A percentile compares a stretch with the other conserved stretches of the same genome.
These are phyloP conservation scores for Osmozyma mogii DNA, from an alignment of 805 yeast genomes.

Conservation along the genomic window DNA sequence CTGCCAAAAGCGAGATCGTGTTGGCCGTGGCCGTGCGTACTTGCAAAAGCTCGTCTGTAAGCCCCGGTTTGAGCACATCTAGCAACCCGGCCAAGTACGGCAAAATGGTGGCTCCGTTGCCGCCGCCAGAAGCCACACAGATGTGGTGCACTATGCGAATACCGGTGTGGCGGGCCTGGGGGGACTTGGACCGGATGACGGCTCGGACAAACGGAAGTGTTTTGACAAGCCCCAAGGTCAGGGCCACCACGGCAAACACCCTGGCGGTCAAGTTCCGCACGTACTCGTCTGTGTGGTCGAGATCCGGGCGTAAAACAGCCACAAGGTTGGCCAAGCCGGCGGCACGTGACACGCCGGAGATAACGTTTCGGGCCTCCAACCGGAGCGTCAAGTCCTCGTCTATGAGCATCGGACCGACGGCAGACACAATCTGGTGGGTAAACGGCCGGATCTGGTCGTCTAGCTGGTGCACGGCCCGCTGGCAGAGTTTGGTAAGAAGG, in stretches of 20 bases:
- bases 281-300: slow-evolving; percentile 76
- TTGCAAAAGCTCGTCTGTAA: slow-evolving; percentile 60
- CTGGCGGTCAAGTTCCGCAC: slow-evolving; percentile 70
- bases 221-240: slow-evolving; percentile 63
- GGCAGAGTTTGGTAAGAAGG: slow-evolving; percentile 67
- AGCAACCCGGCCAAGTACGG: slow-evolving; percentile 67
- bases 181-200: slow-evolving; percentile 66
- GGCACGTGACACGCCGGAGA: slow-evolving; percentile 66
- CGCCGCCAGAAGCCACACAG: slow-evolving; percentile 54
- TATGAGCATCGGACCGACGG: slow-evolving; percentile 68
- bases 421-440: slow-evolving; percentile 63
- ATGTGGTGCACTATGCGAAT: slow-evolving; percentile 68
- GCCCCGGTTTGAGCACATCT: slow-evolving; percentile 46
- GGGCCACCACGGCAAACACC: slow-evolving; percentile 77
- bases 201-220: slow-evolving; percentile 77
- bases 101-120: slow-evolving; percentile 43
- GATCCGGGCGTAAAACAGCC: slow-evolving; percentile 70
- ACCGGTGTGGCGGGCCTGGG: slow-evolving; percentile 84
- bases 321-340: slow-evolving; percentile 79
- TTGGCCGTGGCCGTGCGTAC: slow-evolving; percentile 66
- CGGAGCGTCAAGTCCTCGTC: slow-evolving; percentile 75
- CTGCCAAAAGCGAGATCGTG: slow-evolving; percentile 70
- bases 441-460: slow-evolving; percentile 64
- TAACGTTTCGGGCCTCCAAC: slow-evolving; percentile 70
- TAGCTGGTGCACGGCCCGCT: slow-evolving; percentile 57